These are phyloP conservation scores for Talaromyces piceae DNA, from an alignment of 2,329 filamentous ascomycete genomes.

Conservation along the genomic window DNA sequence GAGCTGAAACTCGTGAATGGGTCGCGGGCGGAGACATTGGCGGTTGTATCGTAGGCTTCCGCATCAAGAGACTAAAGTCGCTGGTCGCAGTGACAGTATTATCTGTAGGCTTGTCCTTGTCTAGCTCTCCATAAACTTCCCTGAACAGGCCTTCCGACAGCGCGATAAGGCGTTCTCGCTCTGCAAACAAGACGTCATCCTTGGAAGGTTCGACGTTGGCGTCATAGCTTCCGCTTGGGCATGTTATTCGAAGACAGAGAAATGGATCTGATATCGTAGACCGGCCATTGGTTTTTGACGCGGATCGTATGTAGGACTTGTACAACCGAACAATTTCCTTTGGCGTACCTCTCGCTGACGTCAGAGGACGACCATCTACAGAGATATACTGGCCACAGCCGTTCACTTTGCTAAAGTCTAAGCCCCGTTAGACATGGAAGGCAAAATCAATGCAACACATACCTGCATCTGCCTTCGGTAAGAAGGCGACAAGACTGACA, in stretches of 20 bases:
- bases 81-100: conserved; percentile 1
- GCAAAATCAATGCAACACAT: neutral
- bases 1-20: neutral
- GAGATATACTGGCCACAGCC: conserved; percentile 45
- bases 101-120: conserved; percentile 2
- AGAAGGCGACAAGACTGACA: conserved; percentile 42
- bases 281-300: conserved; percentile 15
- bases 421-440: conserved; percentile 15
- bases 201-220: conserved; percentile 58
- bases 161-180: conserved; percentile 37
- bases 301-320: conserved; percentile 42
- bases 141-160: conserved; percentile 40
- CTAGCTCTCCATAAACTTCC: conserved; percentile 26
- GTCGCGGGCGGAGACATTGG: conserved; percentile 3
- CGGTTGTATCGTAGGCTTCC: conserved; percentile 11
- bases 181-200: conserved; percentile 54
- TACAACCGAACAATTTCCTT: conserved; percentile 47
- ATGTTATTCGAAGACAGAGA: conserved; percentile 48
- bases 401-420: conserved; percentile 31
- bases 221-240: conserved; percentile 50
- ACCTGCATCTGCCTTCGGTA: conserved; percentile 42
- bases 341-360: conserved; percentile 41
- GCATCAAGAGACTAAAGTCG: conserved; percentile 18
- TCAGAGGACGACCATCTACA: conserved; percentile 51
- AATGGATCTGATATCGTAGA: conserved; percentile 45